Evolutionary conservation across 345 rosid species (phyloP).

Genomic region (Brassica carinata): DNA sequence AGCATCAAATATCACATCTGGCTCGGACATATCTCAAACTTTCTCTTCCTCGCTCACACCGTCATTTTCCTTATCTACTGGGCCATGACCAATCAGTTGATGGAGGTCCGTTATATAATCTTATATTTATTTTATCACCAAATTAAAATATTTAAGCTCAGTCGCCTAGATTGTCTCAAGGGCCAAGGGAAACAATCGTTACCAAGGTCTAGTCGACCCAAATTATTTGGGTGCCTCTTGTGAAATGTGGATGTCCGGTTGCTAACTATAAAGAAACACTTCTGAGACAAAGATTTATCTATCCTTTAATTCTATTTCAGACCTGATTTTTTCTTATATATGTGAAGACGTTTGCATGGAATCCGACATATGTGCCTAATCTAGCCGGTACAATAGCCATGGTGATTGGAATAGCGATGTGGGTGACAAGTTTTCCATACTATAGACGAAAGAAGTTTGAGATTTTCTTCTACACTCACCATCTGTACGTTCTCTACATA

Average conservation of each 20-base stretch:
- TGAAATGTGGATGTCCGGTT: too few species aligned
- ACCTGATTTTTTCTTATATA: neutral
- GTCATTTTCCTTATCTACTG: constrained; percentile 58
- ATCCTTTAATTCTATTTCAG: neutral
- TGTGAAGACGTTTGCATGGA: constrained; percentile 57
- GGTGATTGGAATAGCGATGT: constrained; percentile 52
- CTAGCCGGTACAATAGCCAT: constrained; percentile 63
- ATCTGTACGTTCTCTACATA: constrained; percentile 51
- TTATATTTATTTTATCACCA: neutral
- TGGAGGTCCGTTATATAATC: constrained; percentile 36
- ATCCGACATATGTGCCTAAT: constrained; percentile 49
- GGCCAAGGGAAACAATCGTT: neutral
- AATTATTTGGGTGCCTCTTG: neutral
- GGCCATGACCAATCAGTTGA: constrained; percentile 52
- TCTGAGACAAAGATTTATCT: neutral
- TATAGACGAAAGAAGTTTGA: constrained; percentile 59
- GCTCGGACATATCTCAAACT: constrained; percentile 67
- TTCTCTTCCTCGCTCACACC: constrained; percentile 48
- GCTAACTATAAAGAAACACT: too few species aligned
- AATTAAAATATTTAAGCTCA: neutral
- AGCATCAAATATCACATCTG: constrained; percentile 74
- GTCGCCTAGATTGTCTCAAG: neutral
- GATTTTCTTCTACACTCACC: constrained; percentile 59
- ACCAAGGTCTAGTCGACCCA: neutral
- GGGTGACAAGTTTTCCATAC: constrained; percentile 57